Evolutionary conservation across 768 basidiomycete species (phyloP), one percentile per base, ranked within the genome.

Genomic region (Agaricus subrufescens): DNA sequence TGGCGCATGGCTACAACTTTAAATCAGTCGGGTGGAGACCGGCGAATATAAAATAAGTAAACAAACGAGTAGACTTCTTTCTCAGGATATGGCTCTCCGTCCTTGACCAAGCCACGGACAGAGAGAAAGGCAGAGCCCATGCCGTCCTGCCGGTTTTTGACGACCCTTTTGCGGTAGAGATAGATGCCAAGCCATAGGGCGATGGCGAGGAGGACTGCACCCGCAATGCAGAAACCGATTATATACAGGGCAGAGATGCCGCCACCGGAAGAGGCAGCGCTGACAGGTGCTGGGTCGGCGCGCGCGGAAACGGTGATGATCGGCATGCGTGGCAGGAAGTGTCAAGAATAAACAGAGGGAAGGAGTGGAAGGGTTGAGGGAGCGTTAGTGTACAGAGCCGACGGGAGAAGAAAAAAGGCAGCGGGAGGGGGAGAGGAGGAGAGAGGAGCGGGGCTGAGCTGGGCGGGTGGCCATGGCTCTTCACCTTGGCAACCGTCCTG

Each of bases 161-260:
- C 61, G 23, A 69, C 65, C 34, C 73, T 76, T 60, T 75, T 75
- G 45, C 81, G 74, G 53, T 69, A 71, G 43, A 64, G 59, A n/a
- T 69, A 71, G 38, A 82, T 61, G 37, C 60, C 64, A 4, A 84
- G 60, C 80, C 80, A 85, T 27, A 71, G 10, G 44, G 56, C 61
- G 40, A 82, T 57, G 40, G 63, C 70, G 29, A 79, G 50, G 25
- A 74, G 54, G 42, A 80, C 66, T 29, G 72, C 67, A 19, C 70
- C 77, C 27, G 73, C 79, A 5, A 83, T 63, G 23, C 74, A 69
- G 61, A 86, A 76, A 5, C 81, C 85, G 52, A 69, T 79, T 47
- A 85, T 76, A 61, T 76, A 73, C 23, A 74, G 65, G 4, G 76
- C 48, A 38, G 50, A 52, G 7, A 59, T 15, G n/a, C 54, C 50